phyloP scores from a whole-genome alignment of 768 basidiomycete species.

The Amanita jacksonii region DNA sequence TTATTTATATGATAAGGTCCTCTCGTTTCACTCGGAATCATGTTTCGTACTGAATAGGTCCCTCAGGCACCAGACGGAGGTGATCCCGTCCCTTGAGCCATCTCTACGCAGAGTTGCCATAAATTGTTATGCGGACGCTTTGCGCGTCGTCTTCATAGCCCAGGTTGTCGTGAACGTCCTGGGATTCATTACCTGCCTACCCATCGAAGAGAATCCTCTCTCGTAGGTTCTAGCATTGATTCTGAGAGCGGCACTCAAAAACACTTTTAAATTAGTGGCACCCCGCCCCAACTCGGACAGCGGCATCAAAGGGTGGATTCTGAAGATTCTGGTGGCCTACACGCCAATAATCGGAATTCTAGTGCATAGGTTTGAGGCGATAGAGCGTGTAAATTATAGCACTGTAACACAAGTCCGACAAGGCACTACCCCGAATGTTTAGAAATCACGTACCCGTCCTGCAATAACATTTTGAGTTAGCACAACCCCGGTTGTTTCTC shows the following conservation, averaged over 20 bases:
- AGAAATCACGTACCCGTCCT: too few species aligned
- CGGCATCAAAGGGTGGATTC: too few species aligned
- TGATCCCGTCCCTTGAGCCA: constrained; percentile 59
- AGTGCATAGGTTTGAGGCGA: too few species aligned
- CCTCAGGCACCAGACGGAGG: constrained; percentile 59
- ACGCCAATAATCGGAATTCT: too few species aligned
- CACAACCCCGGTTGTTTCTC: constrained; percentile 40
- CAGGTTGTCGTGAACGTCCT: constrained; percentile 61
- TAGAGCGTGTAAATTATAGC: too few species aligned
- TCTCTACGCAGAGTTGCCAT: constrained; percentile 50
- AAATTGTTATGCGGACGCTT: constrained; percentile 69
- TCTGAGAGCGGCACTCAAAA: too few species aligned
- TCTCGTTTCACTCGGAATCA: constrained; percentile 6
- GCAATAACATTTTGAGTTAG: too few species aligned
- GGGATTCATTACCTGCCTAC: constrained; percentile 57
- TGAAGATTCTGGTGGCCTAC: too few species aligned
- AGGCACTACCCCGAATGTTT: too few species aligned
- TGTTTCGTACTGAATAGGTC: constrained; percentile 2
- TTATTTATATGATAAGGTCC: constrained; percentile 65
- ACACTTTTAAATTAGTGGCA: too few species aligned
- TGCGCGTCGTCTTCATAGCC: constrained; percentile 76
- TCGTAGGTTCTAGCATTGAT: constrained; percentile 30
- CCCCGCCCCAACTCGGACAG: too few species aligned
- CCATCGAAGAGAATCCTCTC: constrained; percentile 66
- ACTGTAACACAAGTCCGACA: too few species aligned